Base-by-base conservation (phyloP, 2,329 filamentous ascomycete genomes). In the Aureobasidium musti region DNA sequence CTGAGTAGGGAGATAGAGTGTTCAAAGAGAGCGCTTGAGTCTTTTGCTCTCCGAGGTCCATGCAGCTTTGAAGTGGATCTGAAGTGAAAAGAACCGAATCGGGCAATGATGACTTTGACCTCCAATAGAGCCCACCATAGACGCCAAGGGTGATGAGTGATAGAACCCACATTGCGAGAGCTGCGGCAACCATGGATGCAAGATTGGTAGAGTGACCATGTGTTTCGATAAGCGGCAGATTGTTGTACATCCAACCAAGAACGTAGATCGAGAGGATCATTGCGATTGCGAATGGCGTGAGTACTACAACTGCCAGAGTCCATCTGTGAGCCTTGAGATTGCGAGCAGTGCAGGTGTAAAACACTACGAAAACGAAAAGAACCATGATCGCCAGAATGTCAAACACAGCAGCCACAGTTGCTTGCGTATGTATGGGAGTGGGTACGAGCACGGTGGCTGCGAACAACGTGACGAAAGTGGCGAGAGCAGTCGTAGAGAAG, bases 111-210 rank as follows among this genome's bases (percentile, higher is more conserved):
- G 59, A 30, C 41, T 23, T 59, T 47, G 63, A 60, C 67, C 50
- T 37, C 69, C 49, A 69, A 70, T 69, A 70, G 71, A 76, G 66
- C 30, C 67, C 68, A 65, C 72, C 73, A 47, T 74, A 72, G 7
- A 68, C 63, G 5, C 67, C 68, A 41, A 74, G 70, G 8, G 70
- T 68, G 8, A 74, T 54, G 28, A 74, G 57, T 19, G 70, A 71
- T 23, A 74, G 56, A 11, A 69, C 60, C 64, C 71, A 72, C 47
- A 73, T 69, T 17, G 72, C 73, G 11, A 76, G 53, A 41, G 74
- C 73, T 39, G 72, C 71, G 35, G 49, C 68, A 35, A 72, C 66
- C 39, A 71, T 50, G n/a, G 54, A 33, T 35, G 23, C 21, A 33
- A 60, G 43, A 30, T 63, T 33, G 21, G 26, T 47, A 21, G 50